Percentiles rank a stretch among this genome's conserved stretches.
These are phyloP conservation scores for Kregervanrija delftensis DNA, from an alignment of 805 yeast genomes.

Conservation along the genomic window DNA sequence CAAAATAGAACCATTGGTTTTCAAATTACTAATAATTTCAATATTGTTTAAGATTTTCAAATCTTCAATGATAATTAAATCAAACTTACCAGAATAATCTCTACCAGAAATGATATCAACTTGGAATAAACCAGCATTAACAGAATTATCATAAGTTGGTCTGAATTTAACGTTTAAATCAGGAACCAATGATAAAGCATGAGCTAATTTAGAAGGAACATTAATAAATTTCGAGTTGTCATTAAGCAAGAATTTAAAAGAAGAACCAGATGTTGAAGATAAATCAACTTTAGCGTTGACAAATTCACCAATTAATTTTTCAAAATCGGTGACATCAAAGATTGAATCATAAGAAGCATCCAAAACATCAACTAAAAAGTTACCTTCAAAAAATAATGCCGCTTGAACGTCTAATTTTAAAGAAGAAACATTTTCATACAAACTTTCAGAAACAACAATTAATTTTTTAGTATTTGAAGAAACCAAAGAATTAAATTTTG, in stretches of 20 bases:
- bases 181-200: conserved; percentile 59
- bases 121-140: conserved; percentile 70
- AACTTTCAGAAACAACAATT: conserved; percentile 59
- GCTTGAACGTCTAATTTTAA: conserved; percentile 71
- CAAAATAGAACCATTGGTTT: conserved; percentile 49
- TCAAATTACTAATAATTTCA: conserved; percentile 58
- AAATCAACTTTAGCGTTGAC: conserved; percentile 1
- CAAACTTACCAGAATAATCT: conserved; percentile 46
- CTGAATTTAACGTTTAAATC: conserved; percentile 45
- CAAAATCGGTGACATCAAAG: conserved; percentile 26
- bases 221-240: conserved; percentile 53
- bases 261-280: conserved; percentile 33
- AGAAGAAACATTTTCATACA: conserved; percentile 25
- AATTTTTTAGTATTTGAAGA: conserved; percentile 54
- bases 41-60: conserved; percentile 44
- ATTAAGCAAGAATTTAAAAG: conserved; percentile 57
- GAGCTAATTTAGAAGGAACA: conserved; percentile 60
- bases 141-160: conserved; percentile 63
- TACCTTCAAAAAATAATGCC: conserved; percentile 49
- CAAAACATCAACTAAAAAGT: conserved; percentile 35
- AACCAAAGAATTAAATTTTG: conserved; percentile 49
- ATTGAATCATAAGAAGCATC: conserved; percentile 38
- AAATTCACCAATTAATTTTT: conserved; percentile 19
- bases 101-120: conserved; percentile 43
- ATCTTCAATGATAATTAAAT: conserved; percentile 59